Conservation (phyloP, 108 stramenopile species). For the Nannochloropsis granulata region DNA sequence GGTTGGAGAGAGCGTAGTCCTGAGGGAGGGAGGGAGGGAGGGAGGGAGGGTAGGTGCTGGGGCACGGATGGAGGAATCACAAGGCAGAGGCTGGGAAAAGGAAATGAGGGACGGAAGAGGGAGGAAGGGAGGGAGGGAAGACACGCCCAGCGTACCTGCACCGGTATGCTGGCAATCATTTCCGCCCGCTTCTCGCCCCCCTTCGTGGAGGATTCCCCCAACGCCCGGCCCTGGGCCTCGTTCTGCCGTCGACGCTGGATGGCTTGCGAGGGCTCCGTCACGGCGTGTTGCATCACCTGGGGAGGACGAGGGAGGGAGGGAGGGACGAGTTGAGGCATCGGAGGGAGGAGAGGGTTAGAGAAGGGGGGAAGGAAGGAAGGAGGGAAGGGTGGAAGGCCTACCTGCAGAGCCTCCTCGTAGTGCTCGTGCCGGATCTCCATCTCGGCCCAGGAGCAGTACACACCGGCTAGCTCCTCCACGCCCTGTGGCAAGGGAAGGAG, state of each 20-base stretch:
- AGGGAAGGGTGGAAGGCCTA: constrained; percentile 34
- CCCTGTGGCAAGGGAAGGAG: constrained; percentile 36
- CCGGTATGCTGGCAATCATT: no score
- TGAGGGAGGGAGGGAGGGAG: no score
- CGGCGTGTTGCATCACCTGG: constrained; percentile 12
- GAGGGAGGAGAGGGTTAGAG: no score
- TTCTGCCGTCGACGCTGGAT: constrained; percentile 20
- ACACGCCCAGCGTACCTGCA: neutral
- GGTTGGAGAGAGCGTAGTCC: no score
- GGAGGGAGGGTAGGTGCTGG: no score
- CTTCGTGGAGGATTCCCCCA: no score
- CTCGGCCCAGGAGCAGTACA: constrained; percentile 80
- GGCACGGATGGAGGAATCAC: no score
- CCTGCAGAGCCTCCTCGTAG: constrained; percentile 67
- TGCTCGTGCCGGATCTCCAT: constrained; percentile 73
- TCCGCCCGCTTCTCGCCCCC: no score
- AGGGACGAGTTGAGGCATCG: neutral
- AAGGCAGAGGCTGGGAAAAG: no score
- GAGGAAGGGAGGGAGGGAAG: no score
- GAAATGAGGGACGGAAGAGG: no score
- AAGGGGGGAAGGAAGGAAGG: neutral
- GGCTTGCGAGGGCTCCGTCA: constrained; percentile 33
- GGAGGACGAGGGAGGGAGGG: neutral
- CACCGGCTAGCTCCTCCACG: constrained; percentile 79
- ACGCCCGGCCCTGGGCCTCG: neutral